A percentile compares a stretch with the other conserved stretches of the same genome.
These are phyloP conservation scores for Rhizopus stolonifer DNA, from an alignment of 371 early-diverging fungal genomes.

Conservation along the genomic window DNA sequence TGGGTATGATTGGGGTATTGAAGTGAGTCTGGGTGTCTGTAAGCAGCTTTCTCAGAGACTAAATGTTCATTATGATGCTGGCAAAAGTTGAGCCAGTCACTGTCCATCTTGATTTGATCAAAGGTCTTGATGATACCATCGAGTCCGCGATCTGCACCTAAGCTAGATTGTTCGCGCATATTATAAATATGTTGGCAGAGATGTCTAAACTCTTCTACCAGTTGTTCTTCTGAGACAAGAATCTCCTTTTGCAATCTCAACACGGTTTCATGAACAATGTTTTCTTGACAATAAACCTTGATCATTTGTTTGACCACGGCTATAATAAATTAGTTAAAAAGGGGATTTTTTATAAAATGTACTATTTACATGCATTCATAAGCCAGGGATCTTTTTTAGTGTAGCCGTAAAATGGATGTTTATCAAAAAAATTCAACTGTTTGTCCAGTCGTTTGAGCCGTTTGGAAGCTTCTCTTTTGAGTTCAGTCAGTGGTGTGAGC, in stretches of 20 bases:
- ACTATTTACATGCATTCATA: slow-evolving; percentile 35
- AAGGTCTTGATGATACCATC: slow-evolving; percentile 20
- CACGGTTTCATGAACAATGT: slow-evolving; percentile 46
- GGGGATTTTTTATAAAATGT: too few relatives aligned
- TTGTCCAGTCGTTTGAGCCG: slow-evolving; percentile 24
- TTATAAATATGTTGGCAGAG: slow-evolving; percentile 31
- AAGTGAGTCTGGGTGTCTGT: slow-evolving; percentile 36
- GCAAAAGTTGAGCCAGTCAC: slow-evolving; percentile 35
- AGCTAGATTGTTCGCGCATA: slow-evolving; percentile 21
- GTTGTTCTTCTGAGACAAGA: slow-evolving; percentile 29
- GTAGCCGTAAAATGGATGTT: slow-evolving; percentile 35
- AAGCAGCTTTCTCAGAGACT: slow-evolving; percentile 36
- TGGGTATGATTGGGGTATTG: slow-evolving; percentile 42
- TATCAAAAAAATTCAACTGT: slow-evolving; percentile 39
- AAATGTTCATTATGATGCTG: slow-evolving; percentile 26
- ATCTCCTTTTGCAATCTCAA: slow-evolving; percentile 42
- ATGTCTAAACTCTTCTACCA: slow-evolving; percentile 32
- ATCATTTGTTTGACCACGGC: slow-evolving; percentile 42
- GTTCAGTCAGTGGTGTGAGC: slow-evolving; percentile 23
- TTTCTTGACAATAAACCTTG: slow-evolving; percentile 42
- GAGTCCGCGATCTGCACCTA: slow-evolving; percentile 27
- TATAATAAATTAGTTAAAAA: slow-evolving; percentile 8
- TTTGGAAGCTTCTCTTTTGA: slow-evolving; percentile 30
- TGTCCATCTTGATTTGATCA: slow-evolving; percentile 19
- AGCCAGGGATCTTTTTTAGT: slow-evolving; percentile 43